Evolutionary conservation across 768 basidiomycete species (phyloP).

Genomic region (Kwoniella dejecticola): DNA sequence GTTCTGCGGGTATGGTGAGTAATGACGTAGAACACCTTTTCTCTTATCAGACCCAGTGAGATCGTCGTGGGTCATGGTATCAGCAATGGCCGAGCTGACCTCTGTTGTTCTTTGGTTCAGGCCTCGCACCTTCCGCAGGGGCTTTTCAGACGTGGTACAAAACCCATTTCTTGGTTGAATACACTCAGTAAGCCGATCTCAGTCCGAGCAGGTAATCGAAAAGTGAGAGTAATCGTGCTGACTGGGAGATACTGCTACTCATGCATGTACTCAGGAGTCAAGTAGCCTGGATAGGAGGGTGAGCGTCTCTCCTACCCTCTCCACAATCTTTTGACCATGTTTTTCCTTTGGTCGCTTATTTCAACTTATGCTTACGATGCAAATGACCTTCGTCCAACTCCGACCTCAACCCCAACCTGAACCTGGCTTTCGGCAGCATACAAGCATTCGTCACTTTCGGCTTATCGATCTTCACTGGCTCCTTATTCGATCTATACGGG

Average conservation of each 20-base stretch:
- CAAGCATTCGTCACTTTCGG: slow-evolving; percentile 34
- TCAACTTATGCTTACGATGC: no score
- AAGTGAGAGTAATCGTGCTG: background rate
- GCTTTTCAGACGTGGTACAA: slow-evolving; percentile 35
- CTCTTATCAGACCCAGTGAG: background rate
- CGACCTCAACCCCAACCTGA: background rate
- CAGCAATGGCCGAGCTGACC: slow-evolving; percentile 12
- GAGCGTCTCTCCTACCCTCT: slow-evolving; percentile 3
- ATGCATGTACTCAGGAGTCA: no score
- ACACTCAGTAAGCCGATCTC: slow-evolving; percentile 21
- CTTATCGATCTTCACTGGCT: slow-evolving; percentile 29
- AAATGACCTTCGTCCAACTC: no score
- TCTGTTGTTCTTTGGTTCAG: slow-evolving; percentile 19
- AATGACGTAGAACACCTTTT: no score
- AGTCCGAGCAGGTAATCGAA: no score
- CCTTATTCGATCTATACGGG: slow-evolving; percentile 36
- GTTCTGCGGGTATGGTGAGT: background rate
- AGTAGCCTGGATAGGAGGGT: slow-evolving; percentile 36
- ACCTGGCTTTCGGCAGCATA: background rate
- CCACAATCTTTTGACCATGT: no score
- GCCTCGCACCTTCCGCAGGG: slow-evolving; percentile 27
- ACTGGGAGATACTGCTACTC: background rate
- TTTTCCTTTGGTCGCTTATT: no score
- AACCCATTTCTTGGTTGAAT: slow-evolving; percentile 16
- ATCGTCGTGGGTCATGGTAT: background rate